Evolutionary conservation across 2,329 filamentous ascomycete species (phyloP).

Genomic region (Emmonsiellopsis sp.): DNA sequence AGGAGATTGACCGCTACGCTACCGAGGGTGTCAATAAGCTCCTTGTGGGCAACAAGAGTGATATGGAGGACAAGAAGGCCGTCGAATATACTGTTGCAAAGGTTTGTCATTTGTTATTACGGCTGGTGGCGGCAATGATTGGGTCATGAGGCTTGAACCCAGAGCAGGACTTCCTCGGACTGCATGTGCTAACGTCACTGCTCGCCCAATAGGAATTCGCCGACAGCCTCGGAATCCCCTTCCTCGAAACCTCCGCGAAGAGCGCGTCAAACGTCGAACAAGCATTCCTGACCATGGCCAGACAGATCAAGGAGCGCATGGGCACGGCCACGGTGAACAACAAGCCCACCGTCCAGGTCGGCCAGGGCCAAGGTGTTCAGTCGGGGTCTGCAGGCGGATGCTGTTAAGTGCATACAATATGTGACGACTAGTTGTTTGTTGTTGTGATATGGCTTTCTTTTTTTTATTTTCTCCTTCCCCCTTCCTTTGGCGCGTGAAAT

Average conservation of each 20-base stretch:
- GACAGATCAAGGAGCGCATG: conserved; percentile 99
- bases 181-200: conserved; percentile 2
- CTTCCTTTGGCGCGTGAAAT: conserved; percentile 11
- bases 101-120: conserved; percentile 47
- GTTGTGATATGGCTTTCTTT: conserved; percentile 12
- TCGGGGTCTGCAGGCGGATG: conserved; percentile 76
- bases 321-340: conserved; percentile 95
- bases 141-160: neutral
- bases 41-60: conserved; percentile 98
- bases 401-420: conserved; percentile 56
- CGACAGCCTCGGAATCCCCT: conserved; percentile 95
- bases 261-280: conserved; percentile 99
- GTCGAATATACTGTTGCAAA: conserved; percentile 99
- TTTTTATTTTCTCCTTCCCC: conserved; percentile 10
- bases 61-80: conserved; percentile 99
- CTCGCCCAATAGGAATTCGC: conserved; percentile 70
- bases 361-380: conserved; percentile 88
- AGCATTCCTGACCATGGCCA: conserved; percentile 98
- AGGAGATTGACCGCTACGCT: conserved; percentile 98
- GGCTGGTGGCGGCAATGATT: neutral
- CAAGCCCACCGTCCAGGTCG: conserved; percentile 95
- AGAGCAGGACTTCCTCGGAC: neutral
- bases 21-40: conserved; percentile 99
- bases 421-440: neutral
- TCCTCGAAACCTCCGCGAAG: conserved; percentile 99